Evolutionary conservation across 164 flowering plant genomes (phyloP).

Genomic region (Sextonia rubra): DNA sequence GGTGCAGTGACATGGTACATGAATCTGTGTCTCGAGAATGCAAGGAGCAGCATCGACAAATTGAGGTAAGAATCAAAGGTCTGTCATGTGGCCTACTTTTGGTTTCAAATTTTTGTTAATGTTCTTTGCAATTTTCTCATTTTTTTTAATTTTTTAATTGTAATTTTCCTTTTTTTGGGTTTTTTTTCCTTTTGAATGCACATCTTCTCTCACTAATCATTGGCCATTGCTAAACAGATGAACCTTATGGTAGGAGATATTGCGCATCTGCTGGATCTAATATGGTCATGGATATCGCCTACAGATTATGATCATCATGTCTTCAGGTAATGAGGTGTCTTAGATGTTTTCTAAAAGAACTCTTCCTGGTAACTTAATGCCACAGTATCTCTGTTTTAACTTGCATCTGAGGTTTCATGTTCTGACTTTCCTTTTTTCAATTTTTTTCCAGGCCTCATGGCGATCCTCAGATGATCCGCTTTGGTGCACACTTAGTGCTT

Average conservation of each 20-base stretch:
- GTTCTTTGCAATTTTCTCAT: background rate
- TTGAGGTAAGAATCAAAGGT: conserved; percentile 50
- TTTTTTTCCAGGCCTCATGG: conserved; percentile 72
- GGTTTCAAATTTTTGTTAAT: background rate
- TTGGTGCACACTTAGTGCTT: conserved; percentile 96
- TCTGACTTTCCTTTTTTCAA: background rate
- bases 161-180: background rate
- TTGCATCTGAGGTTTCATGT: background rate
- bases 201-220: conserved; percentile 4
- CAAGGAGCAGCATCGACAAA: conserved; percentile 96
- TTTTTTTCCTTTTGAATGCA: background rate
- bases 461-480: conserved; percentile 94
- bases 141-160: background rate
- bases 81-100: background rate
- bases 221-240: conserved; percentile 57
- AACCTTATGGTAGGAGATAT: conserved; percentile 88
- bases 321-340: conserved; percentile 46
- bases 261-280: conserved; percentile 68
- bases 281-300: conserved; percentile 97
- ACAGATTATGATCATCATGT: conserved; percentile 59
- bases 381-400: background rate
- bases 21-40: conserved; percentile 85
- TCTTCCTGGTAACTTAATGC: background rate
- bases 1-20: conserved; percentile 71
- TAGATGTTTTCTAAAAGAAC: background rate